Evolutionary conservation across 2,329 filamentous ascomycete species (phyloP).

Genomic region (Pyrenophora tritici-repentis): DNA sequence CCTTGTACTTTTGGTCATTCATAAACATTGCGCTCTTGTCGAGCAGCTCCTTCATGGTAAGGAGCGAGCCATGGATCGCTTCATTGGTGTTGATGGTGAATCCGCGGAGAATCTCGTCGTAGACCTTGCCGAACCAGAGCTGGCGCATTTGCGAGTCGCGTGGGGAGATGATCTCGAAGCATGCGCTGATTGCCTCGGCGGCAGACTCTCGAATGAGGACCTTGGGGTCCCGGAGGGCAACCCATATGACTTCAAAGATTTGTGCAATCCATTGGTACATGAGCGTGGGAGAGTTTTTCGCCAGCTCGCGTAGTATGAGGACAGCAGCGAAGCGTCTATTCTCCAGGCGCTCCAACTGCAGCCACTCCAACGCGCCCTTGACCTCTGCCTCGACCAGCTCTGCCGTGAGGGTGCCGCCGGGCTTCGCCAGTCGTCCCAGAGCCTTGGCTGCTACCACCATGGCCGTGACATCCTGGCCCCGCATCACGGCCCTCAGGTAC

Average conservation of each 20-base stretch:
- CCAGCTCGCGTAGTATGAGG: conserved; percentile 85
- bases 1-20: conserved; percentile 84
- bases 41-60: conserved; percentile 90
- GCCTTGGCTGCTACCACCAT: conserved; percentile 90
- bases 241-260: conserved; percentile 95
- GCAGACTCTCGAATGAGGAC: conserved; percentile 91
- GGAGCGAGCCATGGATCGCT: conserved; percentile 87
- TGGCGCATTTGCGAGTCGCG: conserved; percentile 87
- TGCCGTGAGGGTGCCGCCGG: conserved; percentile 90
- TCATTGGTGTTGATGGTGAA: conserved; percentile 80
- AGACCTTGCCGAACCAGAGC: conserved; percentile 88
- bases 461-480: conserved; percentile 87
- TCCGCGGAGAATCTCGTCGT: conserved; percentile 79
- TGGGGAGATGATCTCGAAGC: conserved; percentile 93
- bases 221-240: conserved; percentile 85
- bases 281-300: conserved; percentile 88
- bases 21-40: conserved; percentile 99
- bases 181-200: conserved; percentile 90
- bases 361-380: conserved; percentile 93
- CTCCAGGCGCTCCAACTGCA: conserved; percentile 93
- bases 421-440: conserved; percentile 86
- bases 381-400: conserved; percentile 97
- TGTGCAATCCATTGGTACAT: conserved; percentile 96
- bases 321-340: conserved; percentile 92
- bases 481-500: conserved; percentile 83